These are phyloP conservation scores for Penicillium hesseltinei DNA, from an alignment of 2,329 filamentous ascomycete genomes.

Conservation along the genomic window DNA sequence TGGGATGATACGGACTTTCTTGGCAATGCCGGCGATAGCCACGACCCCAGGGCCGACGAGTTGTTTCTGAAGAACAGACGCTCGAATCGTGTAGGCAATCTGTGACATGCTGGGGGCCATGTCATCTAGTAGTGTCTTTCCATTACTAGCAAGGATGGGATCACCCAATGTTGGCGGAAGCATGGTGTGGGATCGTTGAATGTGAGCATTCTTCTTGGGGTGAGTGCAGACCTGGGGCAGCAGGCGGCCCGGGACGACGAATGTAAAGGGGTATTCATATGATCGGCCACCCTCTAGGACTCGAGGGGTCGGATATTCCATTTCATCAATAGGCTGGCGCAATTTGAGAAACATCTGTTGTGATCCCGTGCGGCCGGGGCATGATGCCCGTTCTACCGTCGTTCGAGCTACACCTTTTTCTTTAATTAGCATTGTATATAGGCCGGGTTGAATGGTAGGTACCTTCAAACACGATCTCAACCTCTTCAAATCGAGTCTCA, in stretches of 20 bases:
- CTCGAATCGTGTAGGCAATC: slow-evolving; percentile 57
- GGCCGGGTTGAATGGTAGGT: background rate
- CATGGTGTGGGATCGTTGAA: slow-evolving; percentile 56
- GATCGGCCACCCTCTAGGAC: slow-evolving; percentile 54
- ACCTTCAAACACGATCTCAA: slow-evolving; percentile 60
- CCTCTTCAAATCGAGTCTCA: slow-evolving; percentile 57
- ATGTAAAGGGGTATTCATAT: slow-evolving; percentile 63
- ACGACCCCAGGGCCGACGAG: slow-evolving; percentile 38
- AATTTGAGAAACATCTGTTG: slow-evolving; percentile 62
- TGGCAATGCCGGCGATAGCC: slow-evolving; percentile 51
- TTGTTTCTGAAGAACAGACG: slow-evolving; percentile 44
- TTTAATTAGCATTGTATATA: background rate
- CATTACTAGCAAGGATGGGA: slow-evolving; percentile 51
- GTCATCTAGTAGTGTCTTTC: slow-evolving; percentile 56
- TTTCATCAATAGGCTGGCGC: slow-evolving; percentile 56
- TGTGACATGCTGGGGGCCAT: slow-evolving; percentile 62
- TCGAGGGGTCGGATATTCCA: slow-evolving; percentile 54
- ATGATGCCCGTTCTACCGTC: slow-evolving; percentile 55
- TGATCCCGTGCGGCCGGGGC: slow-evolving; percentile 55
- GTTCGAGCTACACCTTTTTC: slow-evolving; percentile 50
- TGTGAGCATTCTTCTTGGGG: slow-evolving; percentile 48
- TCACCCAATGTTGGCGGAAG: slow-evolving; percentile 64
- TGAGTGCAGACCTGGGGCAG: slow-evolving; percentile 61
- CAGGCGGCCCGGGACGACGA: slow-evolving; percentile 60
- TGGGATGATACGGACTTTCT: slow-evolving; percentile 61